A percentile compares a stretch with the other conserved stretches of the same genome.
These are phyloP conservation scores for Phaeosphaeriaceae sp. DNA, from an alignment of 2,329 filamentous ascomycete species.

Conservation along the genomic window DNA sequence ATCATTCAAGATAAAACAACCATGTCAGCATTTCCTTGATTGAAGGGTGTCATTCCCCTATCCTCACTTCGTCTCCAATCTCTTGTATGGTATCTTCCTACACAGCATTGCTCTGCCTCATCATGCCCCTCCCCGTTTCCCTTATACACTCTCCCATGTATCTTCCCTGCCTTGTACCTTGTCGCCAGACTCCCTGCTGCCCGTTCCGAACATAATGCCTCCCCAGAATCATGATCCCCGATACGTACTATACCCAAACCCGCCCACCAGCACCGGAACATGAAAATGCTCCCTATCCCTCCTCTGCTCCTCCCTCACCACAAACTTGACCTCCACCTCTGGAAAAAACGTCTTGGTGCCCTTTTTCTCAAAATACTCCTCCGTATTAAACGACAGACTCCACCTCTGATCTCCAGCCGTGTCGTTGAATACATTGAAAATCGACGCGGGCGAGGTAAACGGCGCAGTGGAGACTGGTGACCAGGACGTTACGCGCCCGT, in stretches of 20 bases:
- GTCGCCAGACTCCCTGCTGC: too few relatives aligned
- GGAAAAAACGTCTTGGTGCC: conserved; percentile 64
- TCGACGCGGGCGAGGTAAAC: conserved; percentile 47
- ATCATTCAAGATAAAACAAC: too few relatives aligned
- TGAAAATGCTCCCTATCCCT: conserved; percentile 76
- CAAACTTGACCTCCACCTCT: conserved; percentile 64
- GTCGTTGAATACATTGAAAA: conserved; percentile 37
- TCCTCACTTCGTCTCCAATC: too few relatives aligned
- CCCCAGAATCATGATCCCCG: conserved; percentile 67
- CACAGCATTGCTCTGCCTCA: too few relatives aligned
- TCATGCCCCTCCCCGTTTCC: too few relatives aligned
- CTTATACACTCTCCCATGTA: too few relatives aligned
- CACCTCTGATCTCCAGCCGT: conserved; percentile 62
- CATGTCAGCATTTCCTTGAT: too few relatives aligned
- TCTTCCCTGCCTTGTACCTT: too few relatives aligned
- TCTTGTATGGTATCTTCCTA: too few relatives aligned
- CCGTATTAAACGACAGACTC: conserved; percentile 77
- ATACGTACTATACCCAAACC: conserved; percentile 84
- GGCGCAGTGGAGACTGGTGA: conserved; percentile 62
- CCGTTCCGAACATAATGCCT: too few relatives aligned
- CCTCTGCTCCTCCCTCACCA: conserved; percentile 54
- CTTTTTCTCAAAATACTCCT: conserved; percentile 71
- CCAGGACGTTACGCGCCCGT: conserved; percentile 79
- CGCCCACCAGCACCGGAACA: conserved; percentile 78
- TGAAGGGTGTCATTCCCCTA: too few relatives aligned